Base-by-base conservation (phyloP, 2,329 filamentous ascomycete species). In the Nemania sp. region DNA sequence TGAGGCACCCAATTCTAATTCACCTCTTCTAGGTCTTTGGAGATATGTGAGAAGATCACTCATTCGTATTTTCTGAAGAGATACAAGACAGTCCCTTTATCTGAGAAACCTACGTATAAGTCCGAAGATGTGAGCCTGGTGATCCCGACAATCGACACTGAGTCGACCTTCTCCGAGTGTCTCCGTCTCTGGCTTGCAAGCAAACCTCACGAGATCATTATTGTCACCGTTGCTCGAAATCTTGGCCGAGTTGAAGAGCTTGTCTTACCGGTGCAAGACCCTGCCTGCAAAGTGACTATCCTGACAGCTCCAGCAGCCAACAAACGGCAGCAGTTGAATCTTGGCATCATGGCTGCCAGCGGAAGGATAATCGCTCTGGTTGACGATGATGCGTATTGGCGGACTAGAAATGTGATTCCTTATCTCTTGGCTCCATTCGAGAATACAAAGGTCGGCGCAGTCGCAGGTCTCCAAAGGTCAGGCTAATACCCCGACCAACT, bases 371-470 rank as follows among this genome's bases (percentile, higher is more conserved):
- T 69, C 1, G 62, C 62, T 0, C 30, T 68, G 1, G 67, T 65
- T 1, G 68, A 70, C 5, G 68, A 69, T n/a, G 67, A 69, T 28
- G 62, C 61, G 19, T 56, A 56, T 14, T 69, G 64, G 63, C 49
- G 39, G 3, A 44, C 48, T 0, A 1, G 37, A 0, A 22, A 63
- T 0, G 46, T 69, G 1, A n/a, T n/a, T n/a, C 45, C 30, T 1
- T 43, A 65, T 17, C 54, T 69, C 2, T 54, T 69, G 2, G 67
- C 65, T 3, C 61, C 61, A 3, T 68, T 69, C 6, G 53, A 70
- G 30, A 6, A 64, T n/a, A n/a, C n/a, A n/a, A n/a, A n/a, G n/a
- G n/a, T n/a, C n/a, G n/a, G n/a, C n/a, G n/a, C n/a, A n/a, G n/a
- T n/a, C n/a, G n/a, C n/a, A n/a, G n/a, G n/a, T n/a, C n/a, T n/a